Base-by-base conservation (phyloP, 106 monocot species). In the Xerophyta viscosa region DNA sequence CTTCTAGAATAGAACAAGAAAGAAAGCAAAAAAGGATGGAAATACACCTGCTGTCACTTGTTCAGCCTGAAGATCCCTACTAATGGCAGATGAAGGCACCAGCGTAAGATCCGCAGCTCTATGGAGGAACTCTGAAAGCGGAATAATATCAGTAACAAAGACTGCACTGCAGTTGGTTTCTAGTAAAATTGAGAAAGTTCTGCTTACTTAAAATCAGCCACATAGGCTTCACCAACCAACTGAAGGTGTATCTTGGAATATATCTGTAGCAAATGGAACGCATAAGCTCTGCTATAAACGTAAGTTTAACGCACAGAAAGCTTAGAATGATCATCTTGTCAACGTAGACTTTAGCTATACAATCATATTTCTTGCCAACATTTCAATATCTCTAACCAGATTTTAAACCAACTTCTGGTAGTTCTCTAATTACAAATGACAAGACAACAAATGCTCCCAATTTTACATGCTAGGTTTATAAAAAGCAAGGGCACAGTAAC, bases 171-270 rank as follows among this genome's bases (percentile, higher is more conserved):
- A n/a, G n/a, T n/a, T n/a, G n/a, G n/a, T n/a, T n/a, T n/a, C n/a
- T n/a, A n/a, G n/a, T n/a, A n/a, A n/a, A n/a, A n/a, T n/a, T n/a
- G n/a, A n/a, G n/a, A n/a, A n/a, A n/a, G n/a, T n/a, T n/a, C n/a
- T 46, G 11, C 77, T 58, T 75, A 93, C 88, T 84, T 67, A 88
- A 81, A 54, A 94, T 61, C 46, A 75, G 29, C 88, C 94, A 88
- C 77, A 84, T 88, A 20, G 88, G 94, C 50, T 79, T 74, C 41
- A 88, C 88, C 71, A 94, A 71, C 94, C 88, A 94, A 43, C 82
- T 94, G 63, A 84, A 88, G 8, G 80, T 94, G 66, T 94, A 94
- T 67, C 84, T 81, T 0, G 94, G 89, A 50, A 98, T 90, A 29
- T 98, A 98, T 63, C 96, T 98, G 96, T 29, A 13, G 43, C 29